Conservation (phyloP, 176 grass and related monocot species). For the Tillandsia fasciculata region DNA sequence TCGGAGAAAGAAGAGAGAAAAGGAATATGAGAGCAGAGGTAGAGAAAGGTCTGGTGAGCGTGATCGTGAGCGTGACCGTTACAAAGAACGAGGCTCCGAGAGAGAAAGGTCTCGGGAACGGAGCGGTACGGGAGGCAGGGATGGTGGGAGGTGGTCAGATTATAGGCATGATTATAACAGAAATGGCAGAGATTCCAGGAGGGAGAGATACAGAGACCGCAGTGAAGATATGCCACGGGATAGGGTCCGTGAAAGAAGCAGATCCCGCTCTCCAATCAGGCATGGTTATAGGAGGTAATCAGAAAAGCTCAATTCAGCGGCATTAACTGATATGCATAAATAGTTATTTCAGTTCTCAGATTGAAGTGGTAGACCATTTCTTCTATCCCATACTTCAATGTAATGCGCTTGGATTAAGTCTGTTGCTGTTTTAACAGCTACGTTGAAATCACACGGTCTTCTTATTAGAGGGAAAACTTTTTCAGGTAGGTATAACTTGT, state of each 20-base stretch:
- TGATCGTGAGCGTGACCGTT: conserved; percentile 34
- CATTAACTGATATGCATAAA: conserved; percentile 44
- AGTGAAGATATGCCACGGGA: conserved; percentile 30
- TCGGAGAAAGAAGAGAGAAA: conserved; percentile 43
- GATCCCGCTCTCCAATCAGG: conserved; percentile 63
- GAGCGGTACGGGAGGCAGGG: conserved; percentile 25
- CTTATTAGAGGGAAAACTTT: conserved; percentile 58
- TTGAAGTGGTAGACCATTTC: conserved; percentile 73
- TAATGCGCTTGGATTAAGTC: conserved; percentile 47
- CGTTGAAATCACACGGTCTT: conserved; percentile 57
- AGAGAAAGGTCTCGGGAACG: conserved; percentile 50
- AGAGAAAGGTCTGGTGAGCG: conserved; percentile 43
- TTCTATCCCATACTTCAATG: conserved; percentile 35
- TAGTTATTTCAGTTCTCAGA: conserved; percentile 50
- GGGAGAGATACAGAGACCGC: conserved; percentile 46
- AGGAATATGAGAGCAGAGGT: conserved; percentile 34
- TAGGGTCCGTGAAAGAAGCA: conserved; percentile 42
- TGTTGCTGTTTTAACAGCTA: conserved; percentile 69
- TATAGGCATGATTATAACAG: conserved; percentile 47
- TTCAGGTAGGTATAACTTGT: conserved; percentile 68
- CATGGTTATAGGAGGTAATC: conserved; percentile 46
- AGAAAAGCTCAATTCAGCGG: conserved; percentile 49
- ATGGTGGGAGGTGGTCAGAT: conserved; percentile 35
- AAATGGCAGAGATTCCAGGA: conserved; percentile 63
- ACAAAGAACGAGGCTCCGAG: conserved; percentile 37